Evolutionary conservation across 176 grass and related monocot genomes (phyloP), one percentile per base, ranked within the genome.

Genomic region (Lolium rigidum): DNA sequence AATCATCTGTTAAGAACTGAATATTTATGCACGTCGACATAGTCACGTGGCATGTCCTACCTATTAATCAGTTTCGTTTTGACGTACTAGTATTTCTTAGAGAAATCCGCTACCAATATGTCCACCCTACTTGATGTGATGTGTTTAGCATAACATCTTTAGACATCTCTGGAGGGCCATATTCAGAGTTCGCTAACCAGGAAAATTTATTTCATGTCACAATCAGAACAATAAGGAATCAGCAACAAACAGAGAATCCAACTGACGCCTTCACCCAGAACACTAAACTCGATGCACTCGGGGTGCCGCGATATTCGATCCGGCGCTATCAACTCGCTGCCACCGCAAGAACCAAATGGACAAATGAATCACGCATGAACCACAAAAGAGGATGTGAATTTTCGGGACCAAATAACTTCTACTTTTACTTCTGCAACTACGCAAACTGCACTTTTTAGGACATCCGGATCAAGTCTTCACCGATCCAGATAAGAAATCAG

Each of bases 171-270:
- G 38, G 47, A 39, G 58, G 77, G 37, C 38, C n/a, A 59, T 24
- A 65, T 84, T 79, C 47, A 28, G 54, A 76, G 60, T 13, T 41
- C 10, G 46, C 73, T 20, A 48, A 67, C 63, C 46, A 41, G 11
- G n/a, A 76, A 62, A 43, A 85, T 55, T 65, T 66, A 61, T 85
- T 85, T 85, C 6, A 74, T 64, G 89, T 91, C 85, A 16, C 85
- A 61, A 76, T 91, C 89, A 87, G 48, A 68, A 15, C 4, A 80
- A 76, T 43, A 66, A 90, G 67, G 67, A 91, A 84, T 80, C 81
- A 70, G 50, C 81, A 84, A 57, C 68, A 68, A 57, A 44, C 8
- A 44, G 20, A 75, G 80, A 80, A 84, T 80, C 79, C 43, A 71
- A 72, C 13, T 65, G 77, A 63, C 82, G 55, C 35, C 84, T 25